Evolutionary conservation across 352 stramenopile genomes (phyloP), one percentile per base, ranked within the genome.

Genomic region (Pythium folliculosum): DNA sequence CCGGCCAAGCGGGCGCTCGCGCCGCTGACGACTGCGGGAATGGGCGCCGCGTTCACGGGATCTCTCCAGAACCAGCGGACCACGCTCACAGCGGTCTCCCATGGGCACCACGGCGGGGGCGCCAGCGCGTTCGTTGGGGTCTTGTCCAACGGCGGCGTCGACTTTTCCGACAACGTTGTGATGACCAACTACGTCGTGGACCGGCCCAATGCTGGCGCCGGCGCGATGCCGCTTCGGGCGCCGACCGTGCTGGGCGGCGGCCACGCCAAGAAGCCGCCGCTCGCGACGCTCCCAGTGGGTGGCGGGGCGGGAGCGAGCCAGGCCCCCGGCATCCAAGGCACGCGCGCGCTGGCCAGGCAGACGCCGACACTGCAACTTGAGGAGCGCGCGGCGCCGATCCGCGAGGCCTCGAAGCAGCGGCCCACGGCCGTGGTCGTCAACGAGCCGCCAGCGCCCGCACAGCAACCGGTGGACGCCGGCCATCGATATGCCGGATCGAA

Each of bases 91-190:
- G 25, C 43, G 19, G 55, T 63, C 12, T 14, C 40, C 14, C 54
- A 50, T 10, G 30, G 52, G 5, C 23, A 23, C 10, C 50, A 59
- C 52, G 30, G 8, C 25, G 35, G 40, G 4, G 5, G 12, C 30
- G 12, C 37, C 6, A 9, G 4, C 8, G 21, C n/a, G 10, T 14
- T 59, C n/a, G 17, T 14, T 14, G 52, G 32, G 0, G 4, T 16
- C 21, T 9, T 8, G 43, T 52, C 55, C 4, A 63, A 40, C 44
- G 32, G 21, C 2, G 63, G 35, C 2, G 13, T 65, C 40, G 61
- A 73, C 19, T 69, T 73, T 21, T 65, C 67, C 8, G 45, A 60
- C 23, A 73, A 60, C 22, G 54, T 69, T 16, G 48, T 73, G n/a
- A 73, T 63, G 60, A 69, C 53, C 21, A 65, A 53, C 49, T 73